Evolutionary conservation across 1,284 basidiomycete genomes (phyloP), one percentile per base, ranked within the genome.

Genomic region (Pseudozyma tsukubaensis): DNA sequence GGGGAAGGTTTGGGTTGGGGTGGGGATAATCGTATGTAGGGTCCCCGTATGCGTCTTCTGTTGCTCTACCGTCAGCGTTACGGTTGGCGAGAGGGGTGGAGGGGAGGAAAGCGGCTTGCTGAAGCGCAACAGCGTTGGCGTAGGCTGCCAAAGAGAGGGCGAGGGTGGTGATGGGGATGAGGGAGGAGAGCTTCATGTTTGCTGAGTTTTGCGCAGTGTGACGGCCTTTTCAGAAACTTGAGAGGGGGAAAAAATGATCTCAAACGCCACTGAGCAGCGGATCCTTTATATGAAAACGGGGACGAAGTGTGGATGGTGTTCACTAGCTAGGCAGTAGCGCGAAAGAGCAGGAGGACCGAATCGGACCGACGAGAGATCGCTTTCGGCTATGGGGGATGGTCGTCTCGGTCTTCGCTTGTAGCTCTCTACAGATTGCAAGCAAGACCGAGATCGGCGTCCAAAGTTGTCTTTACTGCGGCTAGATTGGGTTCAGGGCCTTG

Each of bases 41-140:
- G 48, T 76, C 66, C n/a, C 70, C 70, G 37, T 57, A 65, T 21
- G 74, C 70, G 51, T 73, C 74, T 54, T 71, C 64, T 14, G 72
- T 72, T 0, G 61, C 60, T n/a, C 54, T 29, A 1, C 54, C 55
- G 36, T 64, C 54, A 13, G 64, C 58, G 37, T 71, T 70, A 40
- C 72, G 67, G 1, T 42, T 42, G 13, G 32, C 39, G 19, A 64
- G 21, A n/a, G 39, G 34, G 32, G n/a, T 9, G 52, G 35, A 43
- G 24, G 48, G 47, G 57, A 72, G 24, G 43, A 29, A 21, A 7
- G 21, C 51, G 34, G 32, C 13, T 18, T 21, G 44, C 37, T 8
- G 45, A 40, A 21, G 24, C 35, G 36, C 21, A 12, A 53, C 43
- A 37, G 64, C 51, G 5, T 36, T 29, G 32, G 43, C 48, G 29